A percentile compares a stretch with the other conserved stretches of the same genome.
These are phyloP conservation scores for Pythium scleroteichum DNA, from an alignment of 352 stramenopile species.

Conservation along the genomic window DNA sequence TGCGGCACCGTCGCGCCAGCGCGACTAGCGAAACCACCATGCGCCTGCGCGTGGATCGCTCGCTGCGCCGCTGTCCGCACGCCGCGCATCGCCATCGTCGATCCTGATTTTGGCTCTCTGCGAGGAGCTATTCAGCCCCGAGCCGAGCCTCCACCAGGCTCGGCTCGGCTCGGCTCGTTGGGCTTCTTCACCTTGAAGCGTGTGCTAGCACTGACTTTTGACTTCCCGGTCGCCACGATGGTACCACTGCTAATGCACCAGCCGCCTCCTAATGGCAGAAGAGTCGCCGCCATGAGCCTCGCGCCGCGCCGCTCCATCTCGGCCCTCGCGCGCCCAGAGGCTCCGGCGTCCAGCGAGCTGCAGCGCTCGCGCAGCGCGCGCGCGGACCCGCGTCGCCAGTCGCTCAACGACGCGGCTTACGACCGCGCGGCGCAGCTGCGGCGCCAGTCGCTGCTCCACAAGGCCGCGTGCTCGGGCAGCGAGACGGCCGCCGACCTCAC, in stretches of 20 bases:
- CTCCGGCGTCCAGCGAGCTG: neutral
- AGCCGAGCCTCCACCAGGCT: constrained; percentile 1
- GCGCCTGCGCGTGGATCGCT: constrained; percentile 4
- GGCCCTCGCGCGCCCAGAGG: constrained; percentile 10
- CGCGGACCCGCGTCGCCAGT: constrained; percentile 9
- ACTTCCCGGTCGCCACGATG: constrained; percentile 12
- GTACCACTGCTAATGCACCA: neutral
- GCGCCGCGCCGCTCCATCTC: constrained; percentile 16
- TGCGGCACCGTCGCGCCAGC: neutral
- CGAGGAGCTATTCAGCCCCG: neutral
- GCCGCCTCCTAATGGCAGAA: neutral
- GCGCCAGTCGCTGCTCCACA: constrained; percentile 18
- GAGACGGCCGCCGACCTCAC: constrained; percentile 46
- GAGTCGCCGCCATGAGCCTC: neutral
- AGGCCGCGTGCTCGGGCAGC: constrained; percentile 2
- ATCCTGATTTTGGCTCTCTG: neutral
- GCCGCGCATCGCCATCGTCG: neutral
- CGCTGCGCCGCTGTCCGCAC: constrained; percentile 7
- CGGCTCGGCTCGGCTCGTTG: constrained; percentile 7
- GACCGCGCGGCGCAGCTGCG: constrained; percentile 5
- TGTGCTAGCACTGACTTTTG: constrained; percentile 4
- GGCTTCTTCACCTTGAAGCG: constrained; percentile 2
- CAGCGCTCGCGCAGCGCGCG: constrained; percentile 11
- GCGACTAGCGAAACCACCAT: neutral
- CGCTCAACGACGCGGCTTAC: constrained; percentile 10